Conservation (phyloP, 139 green algal genomes). For the Auxenochlorella pyrenoidosa region DNA sequence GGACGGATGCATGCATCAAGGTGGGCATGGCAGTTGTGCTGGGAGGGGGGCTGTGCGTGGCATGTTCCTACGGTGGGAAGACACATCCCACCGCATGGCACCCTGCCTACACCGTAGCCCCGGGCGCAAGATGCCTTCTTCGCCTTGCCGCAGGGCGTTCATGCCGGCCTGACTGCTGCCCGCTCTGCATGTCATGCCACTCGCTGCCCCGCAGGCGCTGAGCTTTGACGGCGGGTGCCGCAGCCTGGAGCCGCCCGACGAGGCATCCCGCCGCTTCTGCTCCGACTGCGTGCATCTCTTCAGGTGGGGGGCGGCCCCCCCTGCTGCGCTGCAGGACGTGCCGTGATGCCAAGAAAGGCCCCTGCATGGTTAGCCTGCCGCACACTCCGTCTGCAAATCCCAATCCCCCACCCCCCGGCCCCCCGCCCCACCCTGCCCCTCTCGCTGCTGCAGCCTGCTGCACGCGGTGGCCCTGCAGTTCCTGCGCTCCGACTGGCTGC, state of each 20-base stretch:
- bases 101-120: no score
- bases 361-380: no score
- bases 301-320: neutral
- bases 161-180: no score
- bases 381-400: neutral
- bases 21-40: neutral
- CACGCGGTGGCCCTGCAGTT: conserved; percentile 61
- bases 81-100: no score
- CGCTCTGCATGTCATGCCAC: no score
- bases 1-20: conserved; percentile 14
- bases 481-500: conserved; percentile 57
- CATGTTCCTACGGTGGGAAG: no score
- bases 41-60: no score
- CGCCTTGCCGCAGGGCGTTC: no score
- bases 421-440: neutral
- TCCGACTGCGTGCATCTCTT: conserved; percentile 23
- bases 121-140: no score
- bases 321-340: neutral
- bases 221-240: conserved; percentile 40
- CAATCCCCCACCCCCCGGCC: no score
- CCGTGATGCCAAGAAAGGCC: no score
- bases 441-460: conserved; percentile 48
- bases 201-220: no score
- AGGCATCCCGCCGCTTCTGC: neutral
- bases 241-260: neutral